Base-by-base conservation (phyloP, 2,329 filamentous ascomycete genomes). In the Venturia pyrina region DNA sequence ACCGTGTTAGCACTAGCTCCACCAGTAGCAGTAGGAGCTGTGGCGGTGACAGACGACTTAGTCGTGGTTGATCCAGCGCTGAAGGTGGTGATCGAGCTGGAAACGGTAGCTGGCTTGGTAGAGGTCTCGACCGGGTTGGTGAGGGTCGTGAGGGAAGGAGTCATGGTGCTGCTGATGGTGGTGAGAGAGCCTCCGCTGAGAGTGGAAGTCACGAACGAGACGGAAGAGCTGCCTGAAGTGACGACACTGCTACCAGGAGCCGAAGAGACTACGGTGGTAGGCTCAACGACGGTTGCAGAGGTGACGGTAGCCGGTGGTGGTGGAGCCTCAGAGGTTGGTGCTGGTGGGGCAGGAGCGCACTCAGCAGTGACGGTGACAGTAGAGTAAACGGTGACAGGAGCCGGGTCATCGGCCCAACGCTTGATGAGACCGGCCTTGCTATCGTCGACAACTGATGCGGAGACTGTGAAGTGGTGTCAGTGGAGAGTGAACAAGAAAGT, bases 41-140 rank as follows among this genome's bases (percentile, higher is more conserved):
- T 62, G n/a, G 60, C 41, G 17, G 60, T 43, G 32, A 40, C 60
- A 46, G 60, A 62, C 40, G 60, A 19, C 60, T 62, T 62, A 34
- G 15, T 59, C 19, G 53, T 59, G 7, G 50, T 32, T 8, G 53
- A 37, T 34, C 53, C 53, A 37, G 53, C 53, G 32, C 28, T 59
- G 53, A 59, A 59, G 15, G 53, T 59, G 53, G 53, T 59, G 32
- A 59, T 59, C 5, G 53, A 59, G 28, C 53, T 32, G 11, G 53
- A 24, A 5, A 28, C 28, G 24, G 15, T 19, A 11, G 24, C 17
- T 32, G 50, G 28, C 5, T 15, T 57, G 24, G 28, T 19, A 11
- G 37, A 40, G 17, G 53, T 59, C 28, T 13, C 17, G 53, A 59
- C 53, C 15, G 13, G 5, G 5, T 21, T 24, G 53, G 53, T 34